phyloP scores from a whole-genome alignment of 495 filamentous ascomycete species.

The Halenospora varia region DNA sequence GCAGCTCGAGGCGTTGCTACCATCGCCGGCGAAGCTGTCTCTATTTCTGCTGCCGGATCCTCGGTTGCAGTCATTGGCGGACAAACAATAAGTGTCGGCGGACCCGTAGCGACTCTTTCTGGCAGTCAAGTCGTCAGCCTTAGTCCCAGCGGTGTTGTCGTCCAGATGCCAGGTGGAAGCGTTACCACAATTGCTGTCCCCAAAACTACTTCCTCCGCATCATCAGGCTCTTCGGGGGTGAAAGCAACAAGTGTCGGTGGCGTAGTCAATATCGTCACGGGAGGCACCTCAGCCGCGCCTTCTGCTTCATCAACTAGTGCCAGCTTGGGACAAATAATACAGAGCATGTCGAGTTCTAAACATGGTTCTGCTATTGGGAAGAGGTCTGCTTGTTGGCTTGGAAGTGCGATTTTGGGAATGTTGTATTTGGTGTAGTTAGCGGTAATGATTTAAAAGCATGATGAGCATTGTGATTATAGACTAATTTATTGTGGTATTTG shows the following conservation, averaged over 20 bases:
- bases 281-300: not conserved
- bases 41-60: not conserved
- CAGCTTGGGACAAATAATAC: not conserved
- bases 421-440: not conserved
- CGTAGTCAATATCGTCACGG: too few relatives aligned
- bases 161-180: conserved; percentile 4
- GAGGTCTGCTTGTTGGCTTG: not conserved
- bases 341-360: not conserved
- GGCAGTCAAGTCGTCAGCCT: conserved; percentile 1
- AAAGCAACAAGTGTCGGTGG: too few relatives aligned
- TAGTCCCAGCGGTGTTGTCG: not conserved
- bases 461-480: too few relatives aligned
- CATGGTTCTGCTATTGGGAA: not conserved
- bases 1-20: not conserved
- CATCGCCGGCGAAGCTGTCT: not conserved
- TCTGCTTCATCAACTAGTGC: not conserved
- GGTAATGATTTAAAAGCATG: too few relatives aligned
- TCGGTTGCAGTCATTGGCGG: not conserved
- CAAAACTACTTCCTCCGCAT: not conserved
- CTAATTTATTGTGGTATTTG: too few relatives aligned
- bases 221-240: not conserved
- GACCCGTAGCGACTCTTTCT: not conserved
- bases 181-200: not conserved
- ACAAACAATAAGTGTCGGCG: conserved; percentile 1
- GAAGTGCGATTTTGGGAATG: not conserved